Evolutionary conservation across 208 protist genomes (phyloP), one percentile per base, ranked within the genome.

Genomic region (Trypanosoma scelopori): DNA sequence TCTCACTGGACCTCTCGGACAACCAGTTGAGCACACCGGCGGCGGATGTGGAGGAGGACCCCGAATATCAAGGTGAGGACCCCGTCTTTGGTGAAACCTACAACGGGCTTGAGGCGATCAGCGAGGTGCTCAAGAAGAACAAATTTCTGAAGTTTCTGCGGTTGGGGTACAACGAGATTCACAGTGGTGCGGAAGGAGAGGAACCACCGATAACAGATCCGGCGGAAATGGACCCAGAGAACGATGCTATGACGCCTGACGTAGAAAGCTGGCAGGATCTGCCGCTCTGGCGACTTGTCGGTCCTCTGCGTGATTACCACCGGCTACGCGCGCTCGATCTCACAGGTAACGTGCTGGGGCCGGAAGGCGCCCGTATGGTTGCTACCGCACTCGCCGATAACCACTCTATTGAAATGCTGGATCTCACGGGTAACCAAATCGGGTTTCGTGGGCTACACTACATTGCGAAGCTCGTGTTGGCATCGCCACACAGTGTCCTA

Each of bases 121-220:
- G 70, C 32, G 88, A 96, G 74, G 72, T 96, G 57, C 69, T 96
- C 16, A 93, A 93, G 68, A 94, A 94, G 71, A 96, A 96, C 58
- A 96, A 96, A 61, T 94, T 96, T 57, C 56, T 96, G 48, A 81
- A 84, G 20, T 74, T 82, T 51, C 78, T 96, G 64, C 77, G 78
- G 12, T 63, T 96, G 6, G 64, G 60, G 5, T 51, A 87, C 30
- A 96, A 96, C 55, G 76, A 88, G 53, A 87, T 96, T 52, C 86
- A 93, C 81, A 73, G 79, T 28, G 89, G 85, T 50, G 84, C 84
- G n/a, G 85, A 91, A 15, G 70, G 78, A 1, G 85, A 91, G 32
- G 77, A 74, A 1, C 51, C 69, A 42, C 60, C 69, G 1, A 41
- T 56, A 5, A 64, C 77, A 23, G 74, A 78, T 42, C 45, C 45